Evolutionary conservation across 2,329 filamentous ascomycete genomes (phyloP).

Genomic region (Monosporascus sp.): DNA sequence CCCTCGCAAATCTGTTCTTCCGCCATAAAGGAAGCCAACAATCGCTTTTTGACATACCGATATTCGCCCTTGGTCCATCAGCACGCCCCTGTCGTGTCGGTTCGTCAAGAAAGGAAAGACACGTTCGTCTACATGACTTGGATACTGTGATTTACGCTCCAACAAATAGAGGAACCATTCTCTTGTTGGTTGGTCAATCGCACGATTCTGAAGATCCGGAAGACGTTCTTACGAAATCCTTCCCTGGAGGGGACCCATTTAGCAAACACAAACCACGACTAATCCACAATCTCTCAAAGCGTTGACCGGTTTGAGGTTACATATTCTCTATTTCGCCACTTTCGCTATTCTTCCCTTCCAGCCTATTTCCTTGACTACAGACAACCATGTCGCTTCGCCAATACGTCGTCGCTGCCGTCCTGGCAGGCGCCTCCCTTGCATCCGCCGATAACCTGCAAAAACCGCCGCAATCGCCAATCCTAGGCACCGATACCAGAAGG

Average conservation of each 20-base stretch:
- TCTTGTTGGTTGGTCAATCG: conserved; percentile 8
- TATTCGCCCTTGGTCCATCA: background rate
- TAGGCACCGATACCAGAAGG: conserved; percentile 37
- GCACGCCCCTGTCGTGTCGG: background rate
- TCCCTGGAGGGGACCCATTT: conserved; percentile 11
- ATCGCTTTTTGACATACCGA: background rate
- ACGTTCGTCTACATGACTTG: background rate
- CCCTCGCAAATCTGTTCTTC: background rate
- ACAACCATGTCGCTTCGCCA: conserved; percentile 22
- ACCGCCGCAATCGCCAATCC: conserved; percentile 31
- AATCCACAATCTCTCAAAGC: conserved; percentile 18
- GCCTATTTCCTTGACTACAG: background rate
- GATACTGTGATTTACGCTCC: background rate
- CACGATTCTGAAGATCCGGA: conserved; percentile 3
- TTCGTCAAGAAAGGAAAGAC: background rate
- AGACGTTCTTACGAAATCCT: conserved; percentile 3
- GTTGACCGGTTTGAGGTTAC: conserved; percentile 22
- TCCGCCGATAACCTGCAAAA: conserved; percentile 22
- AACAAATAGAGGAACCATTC: conserved; percentile 1
- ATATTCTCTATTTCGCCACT: conserved; percentile 5
- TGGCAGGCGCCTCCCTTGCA: conserved; percentile 20
- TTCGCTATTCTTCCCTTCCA: conserved; percentile 9
- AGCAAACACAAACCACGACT: background rate
- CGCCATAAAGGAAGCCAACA: background rate
- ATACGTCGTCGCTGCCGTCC: conserved; percentile 18